phyloP scores from a whole-genome alignment of 805 yeast genomes.

The Candida fluviatilis region DNA sequence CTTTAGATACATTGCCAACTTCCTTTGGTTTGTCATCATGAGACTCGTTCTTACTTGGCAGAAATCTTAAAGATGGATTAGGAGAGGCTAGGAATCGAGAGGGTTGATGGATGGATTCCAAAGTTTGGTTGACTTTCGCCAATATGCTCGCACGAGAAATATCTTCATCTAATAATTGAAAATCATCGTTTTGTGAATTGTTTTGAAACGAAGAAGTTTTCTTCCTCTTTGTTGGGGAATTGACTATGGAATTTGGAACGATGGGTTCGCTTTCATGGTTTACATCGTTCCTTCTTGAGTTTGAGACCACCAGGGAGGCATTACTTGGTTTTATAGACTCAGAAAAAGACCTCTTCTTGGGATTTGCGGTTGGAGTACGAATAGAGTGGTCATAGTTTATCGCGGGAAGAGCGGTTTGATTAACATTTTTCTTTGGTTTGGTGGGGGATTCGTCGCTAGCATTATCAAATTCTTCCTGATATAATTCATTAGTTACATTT shows the following conservation, averaged over 20 bases:
- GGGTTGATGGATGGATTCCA: constrained; percentile 12
- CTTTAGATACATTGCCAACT: not conserved
- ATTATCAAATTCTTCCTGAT: not conserved
- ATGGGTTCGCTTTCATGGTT: too few relatives aligned
- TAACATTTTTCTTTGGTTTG: not conserved
- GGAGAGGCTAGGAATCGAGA: not conserved
- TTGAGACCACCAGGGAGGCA: not conserved
- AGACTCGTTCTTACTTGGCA: not conserved
- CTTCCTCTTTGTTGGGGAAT: not conserved
- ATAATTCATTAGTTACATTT: not conserved
- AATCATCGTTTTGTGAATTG: not conserved
- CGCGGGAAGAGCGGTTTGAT: not conserved
- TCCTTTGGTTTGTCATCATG: not conserved
- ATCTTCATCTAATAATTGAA: constrained; percentile 6
- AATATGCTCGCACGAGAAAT: constrained; percentile 17
- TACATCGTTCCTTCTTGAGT: too few relatives aligned
- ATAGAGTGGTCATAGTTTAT: not conserved
- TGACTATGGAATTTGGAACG: not conserved
- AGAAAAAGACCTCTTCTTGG: not conserved
- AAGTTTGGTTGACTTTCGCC: constrained; percentile 22
- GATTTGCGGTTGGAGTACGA: not conserved
- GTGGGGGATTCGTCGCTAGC: not conserved
- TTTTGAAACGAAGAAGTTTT: not conserved
- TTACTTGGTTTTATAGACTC: not conserved
- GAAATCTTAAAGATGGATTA: not conserved